Evolutionary conservation across 495 filamentous ascomycete species (phyloP).

Genomic region (Xylaria grammica): DNA sequence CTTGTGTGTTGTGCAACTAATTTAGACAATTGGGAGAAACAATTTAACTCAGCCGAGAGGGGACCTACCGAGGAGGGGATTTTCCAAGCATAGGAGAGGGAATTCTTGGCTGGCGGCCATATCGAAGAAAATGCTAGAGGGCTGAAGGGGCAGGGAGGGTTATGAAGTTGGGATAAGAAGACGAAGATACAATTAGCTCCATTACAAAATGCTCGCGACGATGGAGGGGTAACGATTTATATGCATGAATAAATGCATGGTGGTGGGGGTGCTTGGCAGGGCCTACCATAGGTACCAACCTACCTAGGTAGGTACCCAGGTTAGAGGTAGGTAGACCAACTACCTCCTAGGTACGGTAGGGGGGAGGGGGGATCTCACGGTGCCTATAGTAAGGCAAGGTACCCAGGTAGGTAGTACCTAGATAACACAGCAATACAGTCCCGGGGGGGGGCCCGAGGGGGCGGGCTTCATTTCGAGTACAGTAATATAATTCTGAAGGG

Average conservation of each 20-base stretch:
- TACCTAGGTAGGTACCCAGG: too few relatives aligned
- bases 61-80: constrained; percentile 86
- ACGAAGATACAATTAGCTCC: neutral
- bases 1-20: constrained; percentile 19
- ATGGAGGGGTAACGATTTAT: constrained; percentile 21
- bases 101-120: constrained; percentile 80
- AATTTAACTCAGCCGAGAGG: constrained; percentile 3
- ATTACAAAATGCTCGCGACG: too few relatives aligned
- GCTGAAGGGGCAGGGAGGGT: neutral
- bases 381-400: too few relatives aligned
- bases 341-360: too few relatives aligned
- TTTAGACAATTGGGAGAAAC: constrained; percentile 11
- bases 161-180: neutral
- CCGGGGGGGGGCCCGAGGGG: neutral
- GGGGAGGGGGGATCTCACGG: too few relatives aligned
- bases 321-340: too few relatives aligned
- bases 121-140: constrained; percentile 33
- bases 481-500: too few relatives aligned
- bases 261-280: constrained; percentile 7
- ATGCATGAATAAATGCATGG: too few relatives aligned
- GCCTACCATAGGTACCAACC: too few relatives aligned
- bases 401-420: too few relatives aligned
- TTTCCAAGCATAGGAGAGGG: constrained; percentile 89
- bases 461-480: constrained; percentile 8
- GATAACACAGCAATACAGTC: neutral